Evolutionary conservation across 1,139 yeast species (phyloP).

Genomic region (Candida pseudoviswanathii): DNA sequence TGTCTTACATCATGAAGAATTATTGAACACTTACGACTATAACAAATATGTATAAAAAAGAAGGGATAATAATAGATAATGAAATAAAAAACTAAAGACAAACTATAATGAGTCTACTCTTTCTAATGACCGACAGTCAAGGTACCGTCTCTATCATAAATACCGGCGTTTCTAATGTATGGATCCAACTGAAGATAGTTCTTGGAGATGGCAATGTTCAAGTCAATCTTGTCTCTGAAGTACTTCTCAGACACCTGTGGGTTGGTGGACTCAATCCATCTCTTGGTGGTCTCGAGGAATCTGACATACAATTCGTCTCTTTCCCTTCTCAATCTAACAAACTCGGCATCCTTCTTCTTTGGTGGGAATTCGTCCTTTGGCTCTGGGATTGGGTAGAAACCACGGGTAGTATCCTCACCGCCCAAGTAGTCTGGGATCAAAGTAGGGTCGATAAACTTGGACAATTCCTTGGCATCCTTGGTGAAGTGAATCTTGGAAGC

Average conservation of each 20-base stretch:
- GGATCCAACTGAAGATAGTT: slow-evolving; percentile 43
- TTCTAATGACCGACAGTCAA: slow-evolving; percentile 15
- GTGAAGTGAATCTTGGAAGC: slow-evolving; percentile 49
- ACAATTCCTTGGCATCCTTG: slow-evolving; percentile 38
- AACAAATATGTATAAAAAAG: not conserved
- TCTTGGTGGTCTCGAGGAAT: slow-evolving; percentile 38
- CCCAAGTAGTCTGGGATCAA: slow-evolving; percentile 45
- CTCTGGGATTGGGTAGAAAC: slow-evolving; percentile 33
- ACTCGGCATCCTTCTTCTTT: slow-evolving; percentile 31
- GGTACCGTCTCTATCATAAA: slow-evolving; percentile 41
- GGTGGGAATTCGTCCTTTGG: slow-evolving; percentile 35
- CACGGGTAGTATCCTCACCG: slow-evolving; percentile 34
- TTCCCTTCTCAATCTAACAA: slow-evolving; percentile 29
- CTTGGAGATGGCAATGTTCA: slow-evolving; percentile 30
- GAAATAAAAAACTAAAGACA: not conserved
- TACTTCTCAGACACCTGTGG: slow-evolving; percentile 41
- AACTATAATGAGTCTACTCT: not conserved
- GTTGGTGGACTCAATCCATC: slow-evolving; percentile 47
- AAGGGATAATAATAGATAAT: not conserved
- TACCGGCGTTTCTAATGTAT: slow-evolving; percentile 40
- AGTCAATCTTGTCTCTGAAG: slow-evolving; percentile 40
- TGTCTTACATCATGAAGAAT: too few species aligned
- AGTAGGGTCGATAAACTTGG: slow-evolving; percentile 32
- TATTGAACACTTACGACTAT: too few species aligned
- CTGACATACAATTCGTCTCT: slow-evolving; percentile 34